Conservation (phyloP, 2,329 filamentous ascomycete genomes). For the Claviceps capensis region DNA sequence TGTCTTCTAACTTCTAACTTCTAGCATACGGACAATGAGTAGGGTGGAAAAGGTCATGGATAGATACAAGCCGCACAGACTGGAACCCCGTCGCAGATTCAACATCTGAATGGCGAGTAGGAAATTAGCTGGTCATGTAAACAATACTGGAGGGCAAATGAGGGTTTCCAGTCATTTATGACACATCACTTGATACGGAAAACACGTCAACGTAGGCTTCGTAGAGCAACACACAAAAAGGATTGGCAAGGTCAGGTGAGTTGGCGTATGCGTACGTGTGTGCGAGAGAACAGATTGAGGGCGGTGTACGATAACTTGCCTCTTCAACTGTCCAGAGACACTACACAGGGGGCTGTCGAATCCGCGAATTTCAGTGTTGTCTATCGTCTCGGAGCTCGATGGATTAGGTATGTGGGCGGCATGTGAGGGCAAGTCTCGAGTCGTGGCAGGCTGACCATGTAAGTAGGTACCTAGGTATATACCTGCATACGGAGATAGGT, state of each 20-base stretch:
- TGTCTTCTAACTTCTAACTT: too few relatives aligned
- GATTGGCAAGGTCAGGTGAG: not conserved
- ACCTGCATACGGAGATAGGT: not conserved
- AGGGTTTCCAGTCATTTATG: not conserved
- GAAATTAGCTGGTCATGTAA: too few relatives aligned
- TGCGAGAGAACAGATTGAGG: too few relatives aligned
- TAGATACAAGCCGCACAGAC: not conserved
- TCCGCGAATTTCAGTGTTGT: too few relatives aligned
- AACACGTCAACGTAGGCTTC: not conserved
- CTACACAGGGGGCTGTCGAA: too few relatives aligned
- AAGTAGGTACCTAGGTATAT: too few relatives aligned
- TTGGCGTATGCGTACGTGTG: too few relatives aligned
- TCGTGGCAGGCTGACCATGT: not conserved
- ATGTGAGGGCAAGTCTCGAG: conserved; percentile 7
- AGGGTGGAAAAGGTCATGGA: too few relatives aligned
- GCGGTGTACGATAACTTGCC: too few relatives aligned
- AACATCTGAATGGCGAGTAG: too few relatives aligned
- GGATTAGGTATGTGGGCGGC: conserved; percentile 4
- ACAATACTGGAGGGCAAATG: not conserved
- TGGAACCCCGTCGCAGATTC: not conserved
- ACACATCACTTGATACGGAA: not conserved
- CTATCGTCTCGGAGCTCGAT: conserved; percentile 1
- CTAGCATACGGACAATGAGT: too few relatives aligned
- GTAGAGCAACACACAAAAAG: not conserved
- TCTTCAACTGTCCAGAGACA: too few relatives aligned